A percentile compares a stretch with the other conserved stretches of the same genome.
Conservation (phyloP, 495 filamentous ascomycete genomes). For the Durotheca rogersii region DNA sequence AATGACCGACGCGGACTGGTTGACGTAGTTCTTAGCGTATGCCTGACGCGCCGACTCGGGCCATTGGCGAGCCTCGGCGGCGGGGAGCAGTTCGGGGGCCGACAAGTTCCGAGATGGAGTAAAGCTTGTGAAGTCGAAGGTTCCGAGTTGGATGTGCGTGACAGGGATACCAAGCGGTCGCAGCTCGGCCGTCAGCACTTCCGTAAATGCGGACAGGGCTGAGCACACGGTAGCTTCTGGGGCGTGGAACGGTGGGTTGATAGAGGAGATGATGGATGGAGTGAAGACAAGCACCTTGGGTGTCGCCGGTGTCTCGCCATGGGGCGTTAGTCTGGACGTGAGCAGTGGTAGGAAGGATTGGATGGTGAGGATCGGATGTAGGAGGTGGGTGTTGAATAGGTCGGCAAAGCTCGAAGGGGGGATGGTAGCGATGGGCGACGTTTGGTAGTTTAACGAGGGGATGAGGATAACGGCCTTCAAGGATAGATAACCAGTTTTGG, state of each 20-base stretch:
- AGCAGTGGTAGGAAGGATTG: constrained; percentile 86
- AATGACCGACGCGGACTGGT: constrained; percentile 49
- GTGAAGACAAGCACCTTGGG: constrained; percentile 77
- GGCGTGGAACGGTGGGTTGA: constrained; percentile 80
- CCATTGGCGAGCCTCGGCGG: constrained; percentile 66
- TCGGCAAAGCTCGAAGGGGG: constrained; percentile 81
- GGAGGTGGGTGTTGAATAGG: constrained; percentile 84
- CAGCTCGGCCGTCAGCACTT: constrained; percentile 76
- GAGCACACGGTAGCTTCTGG: constrained; percentile 77
- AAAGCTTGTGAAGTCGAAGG: constrained; percentile 66
- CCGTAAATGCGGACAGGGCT: constrained; percentile 76
- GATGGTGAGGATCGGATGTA: constrained; percentile 83
- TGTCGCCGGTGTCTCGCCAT: constrained; percentile 41
- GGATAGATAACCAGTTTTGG: constrained; percentile 69
- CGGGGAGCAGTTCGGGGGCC: constrained; percentile 28
- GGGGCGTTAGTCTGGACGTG: constrained; percentile 50
- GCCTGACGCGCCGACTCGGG: constrained; percentile 52
- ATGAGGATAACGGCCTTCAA: constrained; percentile 79
- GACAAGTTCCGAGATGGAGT: constrained; percentile 40
- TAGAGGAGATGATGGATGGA: constrained; percentile 77
- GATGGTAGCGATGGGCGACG: constrained; percentile 78
- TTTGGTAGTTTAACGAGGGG: constrained; percentile 67
- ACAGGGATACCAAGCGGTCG: constrained; percentile 68
- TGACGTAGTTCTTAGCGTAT: constrained; percentile 59
- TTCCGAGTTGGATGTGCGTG: constrained; percentile 81